These are phyloP conservation scores for Blastobotrys mokoenaii DNA, from an alignment of 805 yeast genomes.

Conservation along the genomic window DNA sequence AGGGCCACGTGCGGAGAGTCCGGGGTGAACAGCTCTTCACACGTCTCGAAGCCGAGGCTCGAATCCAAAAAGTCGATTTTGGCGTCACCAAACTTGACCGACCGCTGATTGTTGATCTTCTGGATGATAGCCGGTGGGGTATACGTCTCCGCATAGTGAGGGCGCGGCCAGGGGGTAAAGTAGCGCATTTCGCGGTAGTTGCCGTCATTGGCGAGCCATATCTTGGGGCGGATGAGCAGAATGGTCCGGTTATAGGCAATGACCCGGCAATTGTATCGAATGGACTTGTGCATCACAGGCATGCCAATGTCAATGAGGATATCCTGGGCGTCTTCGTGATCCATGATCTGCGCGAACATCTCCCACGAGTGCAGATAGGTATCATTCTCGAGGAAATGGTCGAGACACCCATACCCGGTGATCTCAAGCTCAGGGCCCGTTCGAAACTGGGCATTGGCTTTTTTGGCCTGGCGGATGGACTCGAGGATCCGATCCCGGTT, in stretches of 20 bases:
- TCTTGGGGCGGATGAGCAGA: conserved; percentile 81
- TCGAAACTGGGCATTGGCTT: conserved; percentile 65
- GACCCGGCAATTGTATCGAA: conserved; percentile 86
- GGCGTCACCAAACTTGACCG: conserved; percentile 85
- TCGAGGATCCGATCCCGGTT: conserved; percentile 84
- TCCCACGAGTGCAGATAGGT: conserved; percentile 90
- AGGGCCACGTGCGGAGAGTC: conserved; percentile 87
- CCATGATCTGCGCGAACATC: conserved; percentile 70
- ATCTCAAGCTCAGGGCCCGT: conserved; percentile 97
- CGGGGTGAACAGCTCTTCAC: conserved; percentile 96
- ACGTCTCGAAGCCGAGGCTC: conserved; percentile 92
- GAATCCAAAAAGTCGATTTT: conserved; percentile 78
- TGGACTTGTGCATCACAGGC: conserved; percentile 83
- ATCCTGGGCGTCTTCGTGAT: conserved; percentile 59
- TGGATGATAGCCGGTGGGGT: conserved; percentile 65
- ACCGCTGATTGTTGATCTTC: conserved; percentile 54
- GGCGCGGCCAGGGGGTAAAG: conserved; percentile 89
- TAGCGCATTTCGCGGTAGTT: conserved; percentile 96
- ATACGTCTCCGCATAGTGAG: conserved; percentile 64
- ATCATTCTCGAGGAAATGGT: conserved; percentile 89
- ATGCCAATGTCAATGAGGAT: conserved; percentile 87
- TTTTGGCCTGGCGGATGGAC: conserved; percentile 71
- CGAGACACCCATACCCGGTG: conserved; percentile 68
- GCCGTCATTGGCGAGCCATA: conserved; percentile 94
- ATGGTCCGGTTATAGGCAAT: conserved; percentile 73